A percentile compares a stretch with the other conserved stretches of the same genome.
These are phyloP conservation scores for Fibroporia radiculosa DNA, from an alignment of 768 basidiomycete genomes.

Conservation along the genomic window DNA sequence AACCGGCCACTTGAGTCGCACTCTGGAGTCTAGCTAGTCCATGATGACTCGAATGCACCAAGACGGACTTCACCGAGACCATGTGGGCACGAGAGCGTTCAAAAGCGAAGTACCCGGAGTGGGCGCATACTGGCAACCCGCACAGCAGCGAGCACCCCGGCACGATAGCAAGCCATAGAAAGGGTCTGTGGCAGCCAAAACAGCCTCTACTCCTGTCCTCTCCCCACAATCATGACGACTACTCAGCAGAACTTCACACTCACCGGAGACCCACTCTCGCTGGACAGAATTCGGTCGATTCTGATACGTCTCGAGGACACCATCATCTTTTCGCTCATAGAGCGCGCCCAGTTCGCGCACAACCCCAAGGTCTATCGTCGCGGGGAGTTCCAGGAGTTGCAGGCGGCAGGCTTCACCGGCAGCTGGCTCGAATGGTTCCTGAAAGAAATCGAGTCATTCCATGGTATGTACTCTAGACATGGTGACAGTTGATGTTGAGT, in stretches of 20 bases:
- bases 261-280: constrained; percentile 67
- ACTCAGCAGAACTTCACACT: constrained; percentile 54
- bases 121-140: too few relatives aligned
- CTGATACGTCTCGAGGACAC: constrained; percentile 93
- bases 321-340: constrained; percentile 96
- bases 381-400: constrained; percentile 73
- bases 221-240: constrained; percentile 15
- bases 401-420: constrained; percentile 62
- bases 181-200: too few relatives aligned
- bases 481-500: background rate
- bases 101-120: too few relatives aligned
- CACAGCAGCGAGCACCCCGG: too few relatives aligned
- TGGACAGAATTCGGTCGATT: constrained; percentile 84
- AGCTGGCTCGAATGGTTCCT: constrained; percentile 99
- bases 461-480: constrained; percentile 55
- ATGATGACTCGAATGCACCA: too few relatives aligned
- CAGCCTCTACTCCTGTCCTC: background rate
- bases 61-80: too few relatives aligned
- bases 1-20: too few relatives aligned
- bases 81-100: too few relatives aligned
- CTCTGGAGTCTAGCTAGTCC: too few relatives aligned
- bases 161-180: too few relatives aligned
- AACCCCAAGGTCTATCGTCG: constrained; percentile 84
- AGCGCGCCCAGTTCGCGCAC: constrained; percentile 93
- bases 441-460: constrained; percentile 90